These are phyloP conservation scores for Mariannaea elegans DNA, from an alignment of 2,329 filamentous ascomycete species.

Conservation along the genomic window DNA sequence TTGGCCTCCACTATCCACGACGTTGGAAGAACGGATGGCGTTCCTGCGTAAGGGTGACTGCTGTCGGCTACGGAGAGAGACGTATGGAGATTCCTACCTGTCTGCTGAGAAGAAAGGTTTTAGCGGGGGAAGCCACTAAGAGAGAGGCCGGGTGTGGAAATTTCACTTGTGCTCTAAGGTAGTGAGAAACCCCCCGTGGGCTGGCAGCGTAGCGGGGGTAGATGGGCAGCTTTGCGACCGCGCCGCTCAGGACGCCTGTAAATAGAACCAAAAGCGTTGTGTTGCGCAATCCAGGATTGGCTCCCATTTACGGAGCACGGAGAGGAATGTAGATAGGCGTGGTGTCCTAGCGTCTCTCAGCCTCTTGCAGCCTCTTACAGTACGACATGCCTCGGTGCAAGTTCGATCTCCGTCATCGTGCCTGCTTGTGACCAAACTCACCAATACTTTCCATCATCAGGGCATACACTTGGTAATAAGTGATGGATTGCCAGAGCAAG, in stretches of 20 bases:
- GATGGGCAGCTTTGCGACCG: not conserved
- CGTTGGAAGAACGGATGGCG: slow-evolving; percentile 30
- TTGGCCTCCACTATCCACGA: slow-evolving; percentile 37
- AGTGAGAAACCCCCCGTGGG: not conserved
- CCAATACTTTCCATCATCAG: slow-evolving; percentile 21
- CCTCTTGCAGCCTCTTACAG: too few species aligned
- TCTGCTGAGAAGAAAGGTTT: slow-evolving; percentile 9
- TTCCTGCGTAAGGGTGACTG: slow-evolving; percentile 44
- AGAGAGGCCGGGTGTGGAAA: not conserved
- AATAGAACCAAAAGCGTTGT: slow-evolving; percentile 3
- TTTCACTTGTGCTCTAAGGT: not conserved
- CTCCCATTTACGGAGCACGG: too few species aligned
- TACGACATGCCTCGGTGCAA: too few species aligned
- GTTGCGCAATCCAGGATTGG: not conserved
- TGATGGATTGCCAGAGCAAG: slow-evolving; percentile 5
- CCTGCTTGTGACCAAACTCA: slow-evolving; percentile 4
- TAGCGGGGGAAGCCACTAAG: slow-evolving; percentile 13
- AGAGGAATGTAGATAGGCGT: not conserved
- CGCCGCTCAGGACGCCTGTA: not conserved
- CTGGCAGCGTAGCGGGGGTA: not conserved
- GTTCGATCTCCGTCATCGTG: not conserved
- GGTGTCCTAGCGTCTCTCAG: too few species aligned
- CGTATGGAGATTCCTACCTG: slow-evolving; percentile 26
- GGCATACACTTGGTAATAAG: slow-evolving; percentile 27
- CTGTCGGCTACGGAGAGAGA: slow-evolving; percentile 28